Conservation (phyloP, 148 eudicot genomes). For the Fagopyrum homotropicum region DNA sequence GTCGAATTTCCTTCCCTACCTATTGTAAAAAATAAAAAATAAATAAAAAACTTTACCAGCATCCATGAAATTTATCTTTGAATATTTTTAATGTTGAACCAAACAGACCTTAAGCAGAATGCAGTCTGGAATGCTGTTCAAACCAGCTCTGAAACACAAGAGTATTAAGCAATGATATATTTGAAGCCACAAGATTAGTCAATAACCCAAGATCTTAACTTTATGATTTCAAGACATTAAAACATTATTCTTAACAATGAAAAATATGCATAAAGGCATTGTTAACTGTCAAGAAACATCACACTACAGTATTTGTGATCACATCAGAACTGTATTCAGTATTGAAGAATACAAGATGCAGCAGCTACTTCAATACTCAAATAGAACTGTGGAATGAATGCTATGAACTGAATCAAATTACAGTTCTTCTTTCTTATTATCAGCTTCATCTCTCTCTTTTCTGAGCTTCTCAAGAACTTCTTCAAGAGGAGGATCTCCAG, state of each 20-base stretch:
- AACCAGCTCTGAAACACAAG: neutral
- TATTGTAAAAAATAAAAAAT: too few species aligned
- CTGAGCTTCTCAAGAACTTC: constrained; percentile 50
- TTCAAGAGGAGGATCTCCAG: constrained; percentile 88
- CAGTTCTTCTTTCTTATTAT: constrained; percentile 36
- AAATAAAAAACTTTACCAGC: too few species aligned
- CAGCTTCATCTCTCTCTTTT: constrained; percentile 21
- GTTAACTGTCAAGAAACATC: neutral
- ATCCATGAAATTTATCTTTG: too few species aligned
- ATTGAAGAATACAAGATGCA: neutral
- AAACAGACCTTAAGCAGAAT: too few species aligned
- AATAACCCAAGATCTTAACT: neutral
- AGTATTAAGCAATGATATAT: neutral
- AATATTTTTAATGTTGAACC: too few species aligned
- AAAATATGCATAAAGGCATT: neutral
- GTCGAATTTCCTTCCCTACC: too few species aligned
- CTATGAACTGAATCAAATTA: constrained; percentile 14
- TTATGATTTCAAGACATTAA: neutral
- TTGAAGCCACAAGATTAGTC: too few species aligned
- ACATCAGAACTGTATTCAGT: neutral
- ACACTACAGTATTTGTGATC: neutral
- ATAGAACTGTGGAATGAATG: neutral
- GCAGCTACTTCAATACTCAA: neutral
- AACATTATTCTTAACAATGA: neutral
- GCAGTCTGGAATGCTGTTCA: too few species aligned